These are phyloP conservation scores for Blastomyces parvus DNA, from an alignment of 2,329 filamentous ascomycete species.

Conservation along the genomic window DNA sequence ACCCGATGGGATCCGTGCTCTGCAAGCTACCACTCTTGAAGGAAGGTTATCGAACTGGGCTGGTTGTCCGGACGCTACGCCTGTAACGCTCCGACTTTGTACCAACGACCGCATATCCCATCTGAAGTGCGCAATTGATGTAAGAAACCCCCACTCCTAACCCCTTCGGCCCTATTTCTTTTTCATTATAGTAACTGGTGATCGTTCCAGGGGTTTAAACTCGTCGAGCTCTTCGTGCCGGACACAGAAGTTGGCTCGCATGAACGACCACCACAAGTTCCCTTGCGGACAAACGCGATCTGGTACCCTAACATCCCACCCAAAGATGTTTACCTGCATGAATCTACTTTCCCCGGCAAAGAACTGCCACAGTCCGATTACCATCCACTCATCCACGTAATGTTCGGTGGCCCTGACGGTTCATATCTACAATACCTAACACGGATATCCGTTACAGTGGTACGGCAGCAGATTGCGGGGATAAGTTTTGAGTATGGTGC, in stretches of 20 bases:
- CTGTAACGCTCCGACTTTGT: slow-evolving; percentile 16
- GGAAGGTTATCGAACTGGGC: slow-evolving; percentile 16
- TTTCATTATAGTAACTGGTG: not conserved
- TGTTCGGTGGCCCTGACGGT: slow-evolving; percentile 18
- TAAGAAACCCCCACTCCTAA: slow-evolving; percentile 5
- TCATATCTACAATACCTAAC: slow-evolving; percentile 16
- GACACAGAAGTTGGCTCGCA: slow-evolving; percentile 12
- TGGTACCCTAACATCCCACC: slow-evolving; percentile 19
- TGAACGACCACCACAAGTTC: slow-evolving; percentile 11
- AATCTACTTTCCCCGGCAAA: slow-evolving; percentile 11
- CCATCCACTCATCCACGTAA: slow-evolving; percentile 16
- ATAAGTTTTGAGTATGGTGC: slow-evolving; percentile 17
- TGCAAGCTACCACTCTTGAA: slow-evolving; percentile 13
- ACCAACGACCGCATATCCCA: slow-evolving; percentile 15
- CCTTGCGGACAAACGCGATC: slow-evolving; percentile 15
- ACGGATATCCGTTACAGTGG: slow-evolving; percentile 17
- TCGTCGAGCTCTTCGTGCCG: slow-evolving; percentile 17
- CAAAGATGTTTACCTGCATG: slow-evolving; percentile 13
- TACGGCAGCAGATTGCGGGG: slow-evolving; percentile 12
- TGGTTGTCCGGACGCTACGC: slow-evolving; percentile 13
- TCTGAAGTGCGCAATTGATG: slow-evolving; percentile 17
- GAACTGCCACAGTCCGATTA: slow-evolving; percentile 11
- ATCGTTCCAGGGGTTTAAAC: slow-evolving; percentile 16
- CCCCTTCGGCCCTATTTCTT: not conserved
- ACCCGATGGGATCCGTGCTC: slow-evolving; percentile 17